These are phyloP conservation scores for Durotheca rogersii DNA, from an alignment of 495 filamentous ascomycete genomes.

Conservation along the genomic window DNA sequence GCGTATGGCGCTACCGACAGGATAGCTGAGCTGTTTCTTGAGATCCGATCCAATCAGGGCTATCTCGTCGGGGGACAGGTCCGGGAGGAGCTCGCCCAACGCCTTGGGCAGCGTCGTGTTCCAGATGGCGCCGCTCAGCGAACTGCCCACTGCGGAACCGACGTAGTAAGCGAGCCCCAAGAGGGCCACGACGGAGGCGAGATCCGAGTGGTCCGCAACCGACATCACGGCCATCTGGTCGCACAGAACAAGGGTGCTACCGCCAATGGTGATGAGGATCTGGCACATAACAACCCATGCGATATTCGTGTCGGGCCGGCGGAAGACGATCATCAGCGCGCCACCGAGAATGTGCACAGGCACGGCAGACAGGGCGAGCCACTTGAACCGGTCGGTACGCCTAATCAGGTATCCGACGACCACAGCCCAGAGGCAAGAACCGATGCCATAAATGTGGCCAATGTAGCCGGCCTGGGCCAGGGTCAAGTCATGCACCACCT, in stretches of 20 bases:
- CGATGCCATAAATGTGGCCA: conserved; percentile 66
- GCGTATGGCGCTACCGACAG: conserved; percentile 57
- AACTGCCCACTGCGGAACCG: conserved; percentile 54
- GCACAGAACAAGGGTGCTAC: conserved; percentile 58
- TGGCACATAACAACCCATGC: conserved; percentile 66
- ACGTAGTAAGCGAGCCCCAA: conserved; percentile 50
- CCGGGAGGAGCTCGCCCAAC: conserved; percentile 51
- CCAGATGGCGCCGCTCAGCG: conserved; percentile 60
- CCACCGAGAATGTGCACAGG: conserved; percentile 66
- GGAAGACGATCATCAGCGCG: conserved; percentile 75
- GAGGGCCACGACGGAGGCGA: conserved; percentile 57
- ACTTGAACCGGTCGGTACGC: conserved; percentile 59
- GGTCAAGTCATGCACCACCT: conserved; percentile 66
- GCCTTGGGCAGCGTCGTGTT: conserved; percentile 48
- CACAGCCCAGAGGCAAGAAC: conserved; percentile 62
- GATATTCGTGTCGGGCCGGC: conserved; percentile 52
- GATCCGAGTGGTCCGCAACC: conserved; percentile 52
- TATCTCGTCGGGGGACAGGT: conserved; percentile 40
- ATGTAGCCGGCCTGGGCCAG: conserved; percentile 63
- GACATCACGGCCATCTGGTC: conserved; percentile 58
- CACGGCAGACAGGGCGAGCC: conserved; percentile 61
- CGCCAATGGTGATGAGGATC: conserved; percentile 66
- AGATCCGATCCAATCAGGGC: conserved; percentile 61
- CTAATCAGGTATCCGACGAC: conserved; percentile 59
- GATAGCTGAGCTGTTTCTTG: conserved; percentile 59